Percentiles rank a stretch among this genome's conserved stretches.
Evolutionary conservation across 768 basidiomycete genomes (phyloP).

Genomic region (Lentinula boryana): DNA sequence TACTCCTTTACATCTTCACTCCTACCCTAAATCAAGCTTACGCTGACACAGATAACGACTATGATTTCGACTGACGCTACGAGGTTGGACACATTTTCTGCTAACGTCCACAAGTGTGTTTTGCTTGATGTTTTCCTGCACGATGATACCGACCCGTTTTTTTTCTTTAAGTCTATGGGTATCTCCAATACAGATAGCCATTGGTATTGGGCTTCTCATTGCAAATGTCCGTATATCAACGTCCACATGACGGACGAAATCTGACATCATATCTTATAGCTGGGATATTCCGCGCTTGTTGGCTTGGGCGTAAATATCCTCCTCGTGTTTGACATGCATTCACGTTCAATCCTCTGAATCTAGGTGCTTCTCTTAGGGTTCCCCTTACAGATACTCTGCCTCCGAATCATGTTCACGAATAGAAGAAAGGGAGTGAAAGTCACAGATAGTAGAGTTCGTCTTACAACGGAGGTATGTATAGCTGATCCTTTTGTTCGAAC

Average conservation of each 20-base stretch:
- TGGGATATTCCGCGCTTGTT: slow-evolving; percentile 68
- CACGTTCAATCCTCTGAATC: neutral
- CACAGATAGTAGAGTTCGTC: slow-evolving; percentile 60
- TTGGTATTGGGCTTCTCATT: slow-evolving; percentile 59
- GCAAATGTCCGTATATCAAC: slow-evolving; percentile 34
- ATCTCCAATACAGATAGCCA: slow-evolving; percentile 52
- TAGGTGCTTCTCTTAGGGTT: slow-evolving; percentile 17
- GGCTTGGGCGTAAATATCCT: slow-evolving; percentile 38
- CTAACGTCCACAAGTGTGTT: slow-evolving; percentile 14
- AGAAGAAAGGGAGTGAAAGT: slow-evolving; percentile 53
- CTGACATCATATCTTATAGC: slow-evolving; percentile 20
- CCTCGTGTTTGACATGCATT: neutral
- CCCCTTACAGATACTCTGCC: slow-evolving; percentile 49
- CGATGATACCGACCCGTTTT: neutral
- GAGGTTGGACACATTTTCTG: slow-evolving; percentile 45
- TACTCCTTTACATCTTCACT: neutral
- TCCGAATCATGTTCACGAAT: slow-evolving; percentile 45
- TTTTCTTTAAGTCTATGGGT: slow-evolving; percentile 40
- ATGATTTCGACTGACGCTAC: slow-evolving; percentile 63
- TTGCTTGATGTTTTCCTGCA: neutral
- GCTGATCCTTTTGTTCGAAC: neutral
- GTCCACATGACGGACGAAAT: neutral
- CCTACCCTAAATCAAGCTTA: neutral
- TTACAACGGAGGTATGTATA: slow-evolving; percentile 49
- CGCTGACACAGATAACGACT: slow-evolving; percentile 44